These are phyloP conservation scores for Aleurites moluccanus DNA, from an alignment of 441 rosid genomes.

Conservation along the genomic window DNA sequence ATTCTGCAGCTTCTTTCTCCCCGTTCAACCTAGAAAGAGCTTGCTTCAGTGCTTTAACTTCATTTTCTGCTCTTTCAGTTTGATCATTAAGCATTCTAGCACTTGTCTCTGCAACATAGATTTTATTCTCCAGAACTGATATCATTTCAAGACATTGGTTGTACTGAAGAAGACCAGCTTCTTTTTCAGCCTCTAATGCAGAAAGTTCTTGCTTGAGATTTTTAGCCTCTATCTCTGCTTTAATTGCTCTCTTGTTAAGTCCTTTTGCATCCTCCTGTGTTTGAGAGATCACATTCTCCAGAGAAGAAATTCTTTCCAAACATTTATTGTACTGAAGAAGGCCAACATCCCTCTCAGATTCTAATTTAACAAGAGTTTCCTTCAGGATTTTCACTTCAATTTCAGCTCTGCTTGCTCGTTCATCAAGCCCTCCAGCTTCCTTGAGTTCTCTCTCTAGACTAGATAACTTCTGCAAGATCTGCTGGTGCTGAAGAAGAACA, in stretches of 20 bases:
- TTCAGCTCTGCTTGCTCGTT: constrained; percentile 74
- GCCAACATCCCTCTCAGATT: constrained; percentile 56
- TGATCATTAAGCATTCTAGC: constrained; percentile 48
- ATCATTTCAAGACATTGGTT: constrained; percentile 71
- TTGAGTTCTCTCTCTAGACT: constrained; percentile 69
- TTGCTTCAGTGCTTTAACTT: constrained; percentile 51
- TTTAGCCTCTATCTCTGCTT: constrained; percentile 68
- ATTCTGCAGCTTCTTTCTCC: constrained; percentile 65
- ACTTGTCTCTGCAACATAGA: constrained; percentile 56
- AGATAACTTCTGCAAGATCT: constrained; percentile 63
- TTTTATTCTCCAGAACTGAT: constrained; percentile 58
- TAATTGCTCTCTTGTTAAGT: constrained; percentile 52
- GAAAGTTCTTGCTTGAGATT: constrained; percentile 60
- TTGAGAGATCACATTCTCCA: constrained; percentile 53
- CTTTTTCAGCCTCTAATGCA: constrained; percentile 62
- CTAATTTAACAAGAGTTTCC: constrained; percentile 60
- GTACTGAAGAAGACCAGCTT: constrained; percentile 66
- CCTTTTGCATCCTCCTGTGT: constrained; percentile 58
- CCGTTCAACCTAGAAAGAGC: constrained; percentile 58
- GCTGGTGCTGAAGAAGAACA: constrained; percentile 63
- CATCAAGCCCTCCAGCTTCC: constrained; percentile 57
- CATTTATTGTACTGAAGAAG: constrained; percentile 67
- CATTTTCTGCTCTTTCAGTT: constrained; percentile 60
- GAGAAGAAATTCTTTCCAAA: constrained; percentile 56
- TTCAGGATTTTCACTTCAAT: constrained; percentile 62